Conservation (phyloP, 2,329 filamentous ascomycete genomes). For the Diplocarpon rosae region DNA sequence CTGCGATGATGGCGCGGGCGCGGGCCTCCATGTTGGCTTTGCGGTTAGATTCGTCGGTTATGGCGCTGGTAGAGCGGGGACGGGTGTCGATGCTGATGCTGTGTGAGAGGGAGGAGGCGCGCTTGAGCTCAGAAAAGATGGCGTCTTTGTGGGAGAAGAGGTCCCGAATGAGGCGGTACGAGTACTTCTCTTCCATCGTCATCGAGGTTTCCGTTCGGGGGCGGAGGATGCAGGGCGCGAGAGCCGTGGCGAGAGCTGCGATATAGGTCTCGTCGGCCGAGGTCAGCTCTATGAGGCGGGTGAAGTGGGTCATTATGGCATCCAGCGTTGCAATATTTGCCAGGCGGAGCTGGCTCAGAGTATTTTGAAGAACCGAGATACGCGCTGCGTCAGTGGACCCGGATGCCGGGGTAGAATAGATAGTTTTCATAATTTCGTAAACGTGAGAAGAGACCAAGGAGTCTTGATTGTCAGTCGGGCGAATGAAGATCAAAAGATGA, state of each 20-base stretch:
- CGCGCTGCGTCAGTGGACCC: constrained; percentile 69
- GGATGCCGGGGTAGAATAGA: constrained; percentile 74
- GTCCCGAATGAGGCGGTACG: constrained; percentile 81
- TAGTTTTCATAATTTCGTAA: constrained; percentile 96
- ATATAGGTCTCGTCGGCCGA: constrained; percentile 88
- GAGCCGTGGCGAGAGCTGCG: constrained; percentile 55
- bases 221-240: constrained; percentile 80
- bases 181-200: constrained; percentile 91
- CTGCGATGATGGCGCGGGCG: constrained; percentile 62
- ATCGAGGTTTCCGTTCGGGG: constrained; percentile 80
- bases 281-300: constrained; percentile 88
- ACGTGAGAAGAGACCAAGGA: constrained; percentile 97
- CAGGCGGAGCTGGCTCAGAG: constrained; percentile 83
- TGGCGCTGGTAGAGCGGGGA: constrained; percentile 79
- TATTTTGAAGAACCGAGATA: constrained; percentile 87
- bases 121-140: constrained; percentile 94
- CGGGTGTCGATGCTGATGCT: constrained; percentile 48
- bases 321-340: constrained; percentile 99
- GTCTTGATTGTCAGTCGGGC: constrained; percentile 42
- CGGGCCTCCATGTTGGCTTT: constrained; percentile 91
- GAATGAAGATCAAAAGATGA: not conserved
- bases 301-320: constrained; percentile 96
- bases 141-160: constrained; percentile 88
- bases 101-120: constrained; percentile 62
- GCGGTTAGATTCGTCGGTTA: constrained; percentile 92